These are phyloP conservation scores for Aspergillus hiratsukae DNA, from an alignment of 2,329 filamentous ascomycete species.

Conservation along the genomic window DNA sequence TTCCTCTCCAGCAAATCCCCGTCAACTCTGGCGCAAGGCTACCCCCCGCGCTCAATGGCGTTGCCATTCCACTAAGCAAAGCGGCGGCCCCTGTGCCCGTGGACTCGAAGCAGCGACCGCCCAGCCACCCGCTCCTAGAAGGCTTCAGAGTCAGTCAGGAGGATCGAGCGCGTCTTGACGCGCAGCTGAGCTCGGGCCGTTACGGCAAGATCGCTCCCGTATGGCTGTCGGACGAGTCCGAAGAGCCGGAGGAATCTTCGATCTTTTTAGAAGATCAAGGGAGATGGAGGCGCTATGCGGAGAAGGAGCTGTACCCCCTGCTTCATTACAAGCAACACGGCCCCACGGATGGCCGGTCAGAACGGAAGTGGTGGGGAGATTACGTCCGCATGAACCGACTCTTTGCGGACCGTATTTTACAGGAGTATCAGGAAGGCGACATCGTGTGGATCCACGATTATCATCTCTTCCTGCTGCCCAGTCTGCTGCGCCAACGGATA, in stretches of 20 bases:
- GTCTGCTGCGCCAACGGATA: slow-evolving; percentile 77
- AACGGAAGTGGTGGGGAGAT: slow-evolving; percentile 82
- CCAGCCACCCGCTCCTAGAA: slow-evolving; percentile 58
- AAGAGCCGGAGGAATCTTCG: slow-evolving; percentile 59
- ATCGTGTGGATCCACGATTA: slow-evolving; percentile 93
- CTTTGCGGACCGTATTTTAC: slow-evolving; percentile 83
- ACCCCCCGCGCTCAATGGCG: slow-evolving; percentile 29
- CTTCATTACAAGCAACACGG: slow-evolving; percentile 97
- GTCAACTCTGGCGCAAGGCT: slow-evolving; percentile 22
- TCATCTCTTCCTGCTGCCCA: slow-evolving; percentile 84
- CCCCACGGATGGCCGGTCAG: slow-evolving; percentile 76
- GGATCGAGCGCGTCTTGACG: slow-evolving; percentile 69
- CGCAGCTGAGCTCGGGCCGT: slow-evolving; percentile 66
- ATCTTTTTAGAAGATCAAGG: slow-evolving; percentile 74
- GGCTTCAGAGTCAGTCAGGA: slow-evolving; percentile 66
- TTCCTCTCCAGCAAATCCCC: slow-evolving; percentile 27
- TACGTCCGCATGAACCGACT: slow-evolving; percentile 90
- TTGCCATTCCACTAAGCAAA: slow-evolving; percentile 56
- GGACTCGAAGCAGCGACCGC: slow-evolving; percentile 54
- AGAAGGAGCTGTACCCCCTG: slow-evolving; percentile 85
- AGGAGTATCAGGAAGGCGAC: slow-evolving; percentile 87
- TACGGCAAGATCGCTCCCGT: slow-evolving; percentile 79
- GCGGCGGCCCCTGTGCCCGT: slow-evolving; percentile 76
- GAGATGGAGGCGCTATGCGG: slow-evolving; percentile 84
- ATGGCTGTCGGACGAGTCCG: slow-evolving; percentile 77